Conservation (phyloP, 352 stramenopile species). For the Phytopythium montanum region DNA sequence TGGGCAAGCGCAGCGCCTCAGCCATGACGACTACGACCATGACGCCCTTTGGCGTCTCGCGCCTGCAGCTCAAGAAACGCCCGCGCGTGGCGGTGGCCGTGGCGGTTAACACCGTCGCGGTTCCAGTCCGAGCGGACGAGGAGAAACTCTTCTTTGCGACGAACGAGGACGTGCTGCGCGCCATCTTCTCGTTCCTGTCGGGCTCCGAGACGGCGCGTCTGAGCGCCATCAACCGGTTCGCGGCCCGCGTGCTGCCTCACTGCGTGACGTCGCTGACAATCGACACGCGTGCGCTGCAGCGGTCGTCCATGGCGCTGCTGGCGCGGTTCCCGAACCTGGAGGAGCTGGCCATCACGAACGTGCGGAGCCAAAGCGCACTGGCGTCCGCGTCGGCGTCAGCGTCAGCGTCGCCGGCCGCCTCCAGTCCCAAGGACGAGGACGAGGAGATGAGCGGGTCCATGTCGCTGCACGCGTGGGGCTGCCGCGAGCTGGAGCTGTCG, state of each 20-base stretch:
- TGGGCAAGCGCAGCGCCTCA: constrained; percentile 52
- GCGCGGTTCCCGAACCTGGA: constrained; percentile 59
- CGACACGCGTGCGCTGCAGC: constrained; percentile 43
- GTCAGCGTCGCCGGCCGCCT: constrained; percentile 6
- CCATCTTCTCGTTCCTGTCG: constrained; percentile 65
- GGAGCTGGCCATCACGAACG: constrained; percentile 51
- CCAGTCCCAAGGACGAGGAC: constrained; percentile 37
- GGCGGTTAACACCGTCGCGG: constrained; percentile 3
- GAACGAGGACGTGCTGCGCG: constrained; percentile 66
- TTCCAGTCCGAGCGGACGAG: constrained; percentile 8
- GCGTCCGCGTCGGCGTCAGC: no score
- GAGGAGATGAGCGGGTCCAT: background rate
- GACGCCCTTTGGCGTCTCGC: constrained; percentile 55
- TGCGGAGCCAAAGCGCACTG: background rate
- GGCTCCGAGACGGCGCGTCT: constrained; percentile 64
- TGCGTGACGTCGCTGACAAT: constrained; percentile 61
- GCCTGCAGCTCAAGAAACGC: constrained; percentile 34
- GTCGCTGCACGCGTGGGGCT: constrained; percentile 73
- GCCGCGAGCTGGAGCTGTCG: constrained; percentile 73
- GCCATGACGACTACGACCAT: constrained; percentile 13
- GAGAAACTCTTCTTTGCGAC: constrained; percentile 51
- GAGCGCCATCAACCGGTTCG: constrained; percentile 62
- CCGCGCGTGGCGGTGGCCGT: constrained; percentile 17
- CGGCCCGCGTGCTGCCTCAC: constrained; percentile 42
- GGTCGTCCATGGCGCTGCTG: constrained; percentile 27